Evolutionary conservation across 2,329 filamentous ascomycete genomes (phyloP), one percentile per base, ranked within the genome.

Genomic region (Aspergillus luchuensis): DNA sequence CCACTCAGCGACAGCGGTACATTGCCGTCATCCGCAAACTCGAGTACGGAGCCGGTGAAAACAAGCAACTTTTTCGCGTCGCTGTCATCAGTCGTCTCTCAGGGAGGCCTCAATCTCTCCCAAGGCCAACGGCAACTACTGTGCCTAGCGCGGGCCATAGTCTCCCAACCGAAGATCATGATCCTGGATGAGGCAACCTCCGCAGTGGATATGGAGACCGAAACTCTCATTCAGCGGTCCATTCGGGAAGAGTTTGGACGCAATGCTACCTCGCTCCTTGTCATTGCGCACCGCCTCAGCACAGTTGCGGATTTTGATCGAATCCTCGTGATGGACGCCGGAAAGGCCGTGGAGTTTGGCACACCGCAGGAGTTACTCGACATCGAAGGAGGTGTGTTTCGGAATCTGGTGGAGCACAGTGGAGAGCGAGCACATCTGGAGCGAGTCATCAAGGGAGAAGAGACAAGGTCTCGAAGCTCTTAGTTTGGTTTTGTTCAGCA

Each of bases 151-250:
- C 67, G 71, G 2, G 68, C 68, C 54, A 91, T 92, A 66, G 86
- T 91, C 23, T 83, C 86, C 0, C 83, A 87, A 0, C 89, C 90
- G 3, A 89, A 89, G 71, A 87, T 94, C 67, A 89, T 94, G 85
- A 86, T 93, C 1, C 83, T 93, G 1, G 90, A 94, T 71, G 90
- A 93, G 77, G 90, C 91, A 0, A 94, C 91, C 0, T 89, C 85
- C 3, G 89, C 90, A 0, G 89, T 93, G 2, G 90, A 92, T 73
- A 91, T 91, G 87, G 80, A 83, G 43, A 92, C 90, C 0, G 90
- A 93, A 71, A 79, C 83, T 1, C 82, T 91, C 25, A 92, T 92
- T 68, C 90, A 92, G 77, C 83, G 87, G 5, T 87, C 83, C 54
- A 91, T 92, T 66, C 82, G 89, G 21, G 86, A 89, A 69, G 88